A percentile compares a stretch with the other conserved stretches of the same genome.
Conservation (phyloP, 768 basidiomycete genomes). For the Hygrocybe punicea region DNA sequence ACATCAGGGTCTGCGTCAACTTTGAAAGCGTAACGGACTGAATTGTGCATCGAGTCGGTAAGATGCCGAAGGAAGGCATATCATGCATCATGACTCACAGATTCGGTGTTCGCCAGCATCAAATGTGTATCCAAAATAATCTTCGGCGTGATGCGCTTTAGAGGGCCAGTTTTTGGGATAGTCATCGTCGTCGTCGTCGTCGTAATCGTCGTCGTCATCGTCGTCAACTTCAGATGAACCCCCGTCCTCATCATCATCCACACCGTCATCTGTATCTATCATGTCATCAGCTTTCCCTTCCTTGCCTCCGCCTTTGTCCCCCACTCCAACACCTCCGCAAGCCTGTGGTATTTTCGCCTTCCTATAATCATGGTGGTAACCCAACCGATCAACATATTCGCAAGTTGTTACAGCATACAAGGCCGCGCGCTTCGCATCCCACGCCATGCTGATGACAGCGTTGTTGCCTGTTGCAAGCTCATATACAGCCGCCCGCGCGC, state of each 20-base stretch:
- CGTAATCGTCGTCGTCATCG: too few relatives aligned
- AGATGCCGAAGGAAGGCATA: neutral
- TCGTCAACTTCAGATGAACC: too few relatives aligned
- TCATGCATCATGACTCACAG: conserved; percentile 34
- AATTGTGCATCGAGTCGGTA: neutral
- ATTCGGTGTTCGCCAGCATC: conserved; percentile 36
- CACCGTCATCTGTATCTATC: conserved; percentile 32
- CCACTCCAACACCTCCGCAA: conserved; percentile 32
- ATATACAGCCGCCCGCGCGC: conserved; percentile 34
- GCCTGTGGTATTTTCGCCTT: conserved; percentile 18
- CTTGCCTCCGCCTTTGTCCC: conserved; percentile 21
- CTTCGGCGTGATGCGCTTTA: conserved; percentile 49
- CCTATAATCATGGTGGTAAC: conserved; percentile 21
- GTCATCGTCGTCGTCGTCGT: too few relatives aligned
- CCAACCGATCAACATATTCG: conserved; percentile 20
- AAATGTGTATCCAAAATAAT: conserved; percentile 45
- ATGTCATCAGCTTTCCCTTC: conserved; percentile 25
- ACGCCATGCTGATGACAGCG: conserved; percentile 31
- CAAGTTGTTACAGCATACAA: conserved; percentile 39
- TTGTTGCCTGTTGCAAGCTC: conserved; percentile 48
- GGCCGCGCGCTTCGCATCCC: conserved; percentile 28
- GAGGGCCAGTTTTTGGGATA: too few relatives aligned
- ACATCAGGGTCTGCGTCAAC: too few relatives aligned
- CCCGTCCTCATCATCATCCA: conserved; percentile 37
- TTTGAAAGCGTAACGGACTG: conserved; percentile 16